These are phyloP conservation scores for Gentiana dahurica DNA, from an alignment of 257 asterid genomes.

Conservation along the genomic window DNA sequence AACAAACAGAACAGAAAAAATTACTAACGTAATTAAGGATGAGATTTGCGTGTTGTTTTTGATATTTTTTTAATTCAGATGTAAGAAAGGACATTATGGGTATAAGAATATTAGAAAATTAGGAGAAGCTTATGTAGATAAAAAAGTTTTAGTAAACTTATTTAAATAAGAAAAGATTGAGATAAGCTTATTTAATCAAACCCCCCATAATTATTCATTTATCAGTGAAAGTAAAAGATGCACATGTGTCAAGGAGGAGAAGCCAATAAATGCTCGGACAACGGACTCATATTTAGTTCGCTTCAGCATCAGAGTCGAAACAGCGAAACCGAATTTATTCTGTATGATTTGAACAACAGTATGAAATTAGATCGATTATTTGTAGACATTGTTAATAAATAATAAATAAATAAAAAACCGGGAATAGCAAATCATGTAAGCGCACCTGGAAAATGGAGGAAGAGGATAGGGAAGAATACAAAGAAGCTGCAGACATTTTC, in stretches of 20 bases:
- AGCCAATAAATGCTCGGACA: constrained; percentile 43
- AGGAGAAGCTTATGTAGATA: too few relatives aligned
- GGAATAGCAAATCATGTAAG: neutral
- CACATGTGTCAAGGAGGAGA: constrained; percentile 59
- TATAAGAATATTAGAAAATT: too few relatives aligned
- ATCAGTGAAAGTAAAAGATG: neutral
- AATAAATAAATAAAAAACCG: neutral
- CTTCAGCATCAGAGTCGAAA: constrained; percentile 22
- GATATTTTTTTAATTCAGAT: too few relatives aligned
- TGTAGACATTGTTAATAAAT: neutral
- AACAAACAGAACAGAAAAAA: too few relatives aligned
- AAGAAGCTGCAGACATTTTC: constrained; percentile 52
- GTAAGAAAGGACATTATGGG: too few relatives aligned
- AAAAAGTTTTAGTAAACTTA: too few relatives aligned
- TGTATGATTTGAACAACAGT: constrained; percentile 12
- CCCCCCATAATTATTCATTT: neutral
- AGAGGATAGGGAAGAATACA: constrained; percentile 62
- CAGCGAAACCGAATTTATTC: constrained; percentile 30
- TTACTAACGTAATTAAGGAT: too few relatives aligned
- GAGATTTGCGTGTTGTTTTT: too few relatives aligned
- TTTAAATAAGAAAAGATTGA: too few relatives aligned
- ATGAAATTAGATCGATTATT: neutral
- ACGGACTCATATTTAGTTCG: constrained; percentile 20
- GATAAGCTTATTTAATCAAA: too few relatives aligned
- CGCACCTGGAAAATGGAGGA: constrained; percentile 41